These are phyloP conservation scores for Boletus sp. DNA, from an alignment of 768 basidiomycete species.

Conservation along the genomic window DNA sequence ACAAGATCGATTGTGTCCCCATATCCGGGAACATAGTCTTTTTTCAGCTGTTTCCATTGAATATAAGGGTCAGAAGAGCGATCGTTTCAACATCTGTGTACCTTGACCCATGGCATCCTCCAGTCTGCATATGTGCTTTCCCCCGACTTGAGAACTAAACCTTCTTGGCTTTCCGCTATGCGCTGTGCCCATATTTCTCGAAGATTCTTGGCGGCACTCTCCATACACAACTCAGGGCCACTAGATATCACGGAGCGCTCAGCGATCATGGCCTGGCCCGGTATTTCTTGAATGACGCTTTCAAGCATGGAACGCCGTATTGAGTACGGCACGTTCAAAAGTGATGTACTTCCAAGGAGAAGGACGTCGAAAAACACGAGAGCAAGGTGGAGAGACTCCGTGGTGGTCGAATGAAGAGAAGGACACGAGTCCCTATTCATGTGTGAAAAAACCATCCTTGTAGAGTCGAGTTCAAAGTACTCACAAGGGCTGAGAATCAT, in stretches of 20 bases:
- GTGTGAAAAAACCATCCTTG: background rate
- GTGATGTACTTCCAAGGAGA: constrained; percentile 56
- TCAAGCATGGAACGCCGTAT: constrained; percentile 64
- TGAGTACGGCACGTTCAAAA: constrained; percentile 56
- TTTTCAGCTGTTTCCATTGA: constrained; percentile 52
- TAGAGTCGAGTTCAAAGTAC: constrained; percentile 6
- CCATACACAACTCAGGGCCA: constrained; percentile 7
- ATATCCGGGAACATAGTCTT: constrained; percentile 83
- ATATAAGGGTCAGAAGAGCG: constrained; percentile 1
- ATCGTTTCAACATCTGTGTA: constrained; percentile 22
- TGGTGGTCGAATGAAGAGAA: constrained; percentile 41
- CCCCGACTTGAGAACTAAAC: constrained; percentile 76
- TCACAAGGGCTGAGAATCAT: constrained; percentile 23
- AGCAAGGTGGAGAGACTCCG: constrained; percentile 56
- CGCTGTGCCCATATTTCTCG: constrained; percentile 47
- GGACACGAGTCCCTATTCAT: constrained; percentile 36
- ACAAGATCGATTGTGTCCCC: constrained; percentile 82
- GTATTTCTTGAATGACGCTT: constrained; percentile 46
- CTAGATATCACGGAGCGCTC: constrained; percentile 46
- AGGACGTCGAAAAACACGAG: constrained; percentile 89
- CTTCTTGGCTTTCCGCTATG: constrained; percentile 59
- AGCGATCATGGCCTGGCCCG: constrained; percentile 65
- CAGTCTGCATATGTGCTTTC: constrained; percentile 66
- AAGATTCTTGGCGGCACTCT: constrained; percentile 30
- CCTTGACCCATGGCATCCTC: constrained; percentile 77